Conservation (phyloP, 139 green algal genomes). For the Pseudopediastrum boryanum region DNA sequence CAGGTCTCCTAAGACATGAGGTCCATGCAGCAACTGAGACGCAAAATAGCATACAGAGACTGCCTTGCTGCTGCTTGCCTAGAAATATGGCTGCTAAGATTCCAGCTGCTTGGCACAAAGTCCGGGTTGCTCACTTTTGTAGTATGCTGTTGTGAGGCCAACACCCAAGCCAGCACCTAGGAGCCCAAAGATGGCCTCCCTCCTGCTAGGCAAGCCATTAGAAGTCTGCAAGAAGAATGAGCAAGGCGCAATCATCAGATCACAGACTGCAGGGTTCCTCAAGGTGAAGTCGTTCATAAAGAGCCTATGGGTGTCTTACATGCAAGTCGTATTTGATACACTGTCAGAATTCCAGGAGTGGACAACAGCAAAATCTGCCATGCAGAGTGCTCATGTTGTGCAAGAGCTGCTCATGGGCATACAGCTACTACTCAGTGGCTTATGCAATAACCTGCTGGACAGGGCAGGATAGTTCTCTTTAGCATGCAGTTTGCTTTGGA, state of each 20-base stretch:
- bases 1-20: neutral
- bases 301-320: no score
- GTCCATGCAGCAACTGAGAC: neutral
- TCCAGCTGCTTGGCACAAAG: neutral
- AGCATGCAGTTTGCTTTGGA: no score
- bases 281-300: no score
- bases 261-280: neutral
- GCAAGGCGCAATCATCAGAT: neutral
- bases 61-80: neutral
- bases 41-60: neutral
- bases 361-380: no score
- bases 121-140: slow-evolving; percentile 18
- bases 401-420: no score
- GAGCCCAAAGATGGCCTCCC: slow-evolving; percentile 26
- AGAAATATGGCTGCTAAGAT: no score
- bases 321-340: no score
- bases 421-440: no score
- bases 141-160: slow-evolving; percentile 26
- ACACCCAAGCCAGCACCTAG: slow-evolving; percentile 28
- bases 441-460: no score
- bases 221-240: neutral
- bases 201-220: slow-evolving; percentile 19
- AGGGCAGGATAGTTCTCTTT: no score
- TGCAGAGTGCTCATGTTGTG: no score
- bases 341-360: no score